These are phyloP conservation scores for Suillus subalutaceus DNA, from an alignment of 768 basidiomycete species.

Conservation along the genomic window DNA sequence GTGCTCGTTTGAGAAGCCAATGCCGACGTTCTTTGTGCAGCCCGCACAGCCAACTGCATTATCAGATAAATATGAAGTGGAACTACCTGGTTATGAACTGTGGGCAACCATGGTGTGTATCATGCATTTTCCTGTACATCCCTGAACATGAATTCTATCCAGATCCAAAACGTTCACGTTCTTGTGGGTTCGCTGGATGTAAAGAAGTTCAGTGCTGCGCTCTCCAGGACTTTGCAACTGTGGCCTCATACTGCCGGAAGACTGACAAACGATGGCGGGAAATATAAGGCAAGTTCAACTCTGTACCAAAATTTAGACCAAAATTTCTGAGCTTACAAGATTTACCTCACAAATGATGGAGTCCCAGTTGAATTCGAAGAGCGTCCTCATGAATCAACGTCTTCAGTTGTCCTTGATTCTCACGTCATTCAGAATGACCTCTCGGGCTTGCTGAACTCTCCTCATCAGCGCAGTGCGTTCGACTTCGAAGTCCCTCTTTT, in stretches of 20 bases:
- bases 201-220: slow-evolving; percentile 23
- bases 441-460: slow-evolving; percentile 19
- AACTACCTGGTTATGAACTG: slow-evolving; percentile 26
- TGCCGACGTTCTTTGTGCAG: slow-evolving; percentile 16
- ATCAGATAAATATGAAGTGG: slow-evolving; percentile 12
- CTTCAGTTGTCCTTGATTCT: slow-evolving; percentile 21
- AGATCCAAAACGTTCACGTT: slow-evolving; percentile 23
- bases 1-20: neutral
- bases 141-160: slow-evolving; percentile 9
- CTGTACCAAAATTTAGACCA: neutral
- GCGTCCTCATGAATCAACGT: slow-evolving; percentile 8
- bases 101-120: slow-evolving; percentile 21
- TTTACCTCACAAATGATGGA: slow-evolving; percentile 25
- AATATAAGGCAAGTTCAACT: slow-evolving; percentile 22
- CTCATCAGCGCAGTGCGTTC: slow-evolving; percentile 14
- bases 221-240: slow-evolving; percentile 25
- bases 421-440: slow-evolving; percentile 30
- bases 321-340: slow-evolving; percentile 14
- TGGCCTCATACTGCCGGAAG: slow-evolving; percentile 29
- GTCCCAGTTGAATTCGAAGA: slow-evolving; percentile 20
- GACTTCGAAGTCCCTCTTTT: slow-evolving; percentile 25
- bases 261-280: slow-evolving; percentile 14
- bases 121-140: neutral
- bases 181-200: slow-evolving; percentile 19
- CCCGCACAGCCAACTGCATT: slow-evolving; percentile 20